Percentiles rank a stretch among this genome's conserved stretches.
Evolutionary conservation across 2,329 filamentous ascomycete genomes (phyloP).

Genomic region (Penicillium psychrosexuale): DNA sequence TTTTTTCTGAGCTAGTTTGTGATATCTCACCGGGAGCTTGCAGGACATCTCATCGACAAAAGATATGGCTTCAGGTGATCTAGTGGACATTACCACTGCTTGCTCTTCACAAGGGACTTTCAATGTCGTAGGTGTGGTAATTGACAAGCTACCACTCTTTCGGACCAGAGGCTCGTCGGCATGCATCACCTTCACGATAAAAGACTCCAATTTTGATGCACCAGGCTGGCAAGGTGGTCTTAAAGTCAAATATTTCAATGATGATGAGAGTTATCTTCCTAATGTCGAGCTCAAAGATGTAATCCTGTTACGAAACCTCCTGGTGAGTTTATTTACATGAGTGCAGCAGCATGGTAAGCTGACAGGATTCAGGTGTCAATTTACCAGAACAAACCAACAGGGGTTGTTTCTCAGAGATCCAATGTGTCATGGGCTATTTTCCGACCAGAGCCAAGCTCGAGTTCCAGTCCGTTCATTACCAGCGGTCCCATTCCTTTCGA

Average conservation of each 20-base stretch:
- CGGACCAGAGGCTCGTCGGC: slow-evolving; percentile 55
- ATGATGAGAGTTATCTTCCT: slow-evolving; percentile 44
- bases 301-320: slow-evolving; percentile 59
- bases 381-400: slow-evolving; percentile 22
- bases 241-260: slow-evolving; percentile 61
- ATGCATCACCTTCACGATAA: slow-evolving; percentile 60
- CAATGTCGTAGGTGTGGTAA: slow-evolving; percentile 68
- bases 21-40: neutral
- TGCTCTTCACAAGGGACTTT: slow-evolving; percentile 39
- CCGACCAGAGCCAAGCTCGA: slow-evolving; percentile 25
- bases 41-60: neutral
- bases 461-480: slow-evolving; percentile 19
- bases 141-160: slow-evolving; percentile 58
- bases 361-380: slow-evolving; percentile 17
- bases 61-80: slow-evolving; percentile 31
- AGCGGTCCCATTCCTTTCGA: slow-evolving; percentile 29
- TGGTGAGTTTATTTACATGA: slow-evolving; percentile 41
- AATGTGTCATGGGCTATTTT: slow-evolving; percentile 37
- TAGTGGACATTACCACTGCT: slow-evolving; percentile 49
- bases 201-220: slow-evolving; percentile 53
- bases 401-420: slow-evolving; percentile 27
- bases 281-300: slow-evolving; percentile 56
- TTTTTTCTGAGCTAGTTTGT: neutral
- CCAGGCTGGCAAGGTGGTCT: slow-evolving; percentile 39
- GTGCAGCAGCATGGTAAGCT: neutral